Conservation (phyloP, 768 basidiomycete genomes). For the Hygrophorus pudorinus region DNA sequence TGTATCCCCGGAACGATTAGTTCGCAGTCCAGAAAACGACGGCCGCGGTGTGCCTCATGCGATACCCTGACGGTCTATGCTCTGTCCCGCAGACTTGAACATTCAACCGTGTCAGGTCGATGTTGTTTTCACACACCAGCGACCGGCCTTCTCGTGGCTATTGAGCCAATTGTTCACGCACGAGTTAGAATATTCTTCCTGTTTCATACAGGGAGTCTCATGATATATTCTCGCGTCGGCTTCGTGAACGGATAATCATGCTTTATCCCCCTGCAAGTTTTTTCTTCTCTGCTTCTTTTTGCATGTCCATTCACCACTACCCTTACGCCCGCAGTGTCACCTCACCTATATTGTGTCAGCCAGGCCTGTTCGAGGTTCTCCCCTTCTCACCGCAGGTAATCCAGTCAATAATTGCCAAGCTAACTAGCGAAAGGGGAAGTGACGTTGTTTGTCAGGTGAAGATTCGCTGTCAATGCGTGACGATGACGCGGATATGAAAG, state of each 20-base stretch:
- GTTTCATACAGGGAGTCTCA: slow-evolving; percentile 61
- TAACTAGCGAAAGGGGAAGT: slow-evolving; percentile 55
- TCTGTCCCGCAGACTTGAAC: slow-evolving; percentile 12
- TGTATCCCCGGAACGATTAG: slow-evolving; percentile 58
- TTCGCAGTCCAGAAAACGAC: slow-evolving; percentile 4
- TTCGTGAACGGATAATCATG: slow-evolving; percentile 93
- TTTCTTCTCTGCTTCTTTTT: slow-evolving; percentile 5
- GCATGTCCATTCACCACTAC: slow-evolving; percentile 32
- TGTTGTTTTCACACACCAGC: slow-evolving; percentile 48
- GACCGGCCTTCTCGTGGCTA: slow-evolving; percentile 71
- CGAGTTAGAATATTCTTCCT: background rate
- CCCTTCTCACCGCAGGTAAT: slow-evolving; percentile 76
- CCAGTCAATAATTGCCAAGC: background rate
- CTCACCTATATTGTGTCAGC: slow-evolving; percentile 94
- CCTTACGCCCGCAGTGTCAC: slow-evolving; percentile 79
- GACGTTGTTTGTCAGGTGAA: slow-evolving; percentile 92
- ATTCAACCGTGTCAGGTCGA: slow-evolving; percentile 21
- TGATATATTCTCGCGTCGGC: slow-evolving; percentile 90
- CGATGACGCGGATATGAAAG: slow-evolving; percentile 2
- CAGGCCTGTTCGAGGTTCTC: slow-evolving; percentile 91
- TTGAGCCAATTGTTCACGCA: slow-evolving; percentile 53
- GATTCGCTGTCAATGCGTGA: slow-evolving; percentile 74
- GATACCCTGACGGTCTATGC: slow-evolving; percentile 17
- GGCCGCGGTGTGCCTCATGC: slow-evolving; percentile 5
- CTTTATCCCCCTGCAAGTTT: slow-evolving; percentile 76